These are phyloP conservation scores for Chlamydomonas sphaeroides DNA, from an alignment of 139 green algal genomes.

Conservation along the genomic window DNA sequence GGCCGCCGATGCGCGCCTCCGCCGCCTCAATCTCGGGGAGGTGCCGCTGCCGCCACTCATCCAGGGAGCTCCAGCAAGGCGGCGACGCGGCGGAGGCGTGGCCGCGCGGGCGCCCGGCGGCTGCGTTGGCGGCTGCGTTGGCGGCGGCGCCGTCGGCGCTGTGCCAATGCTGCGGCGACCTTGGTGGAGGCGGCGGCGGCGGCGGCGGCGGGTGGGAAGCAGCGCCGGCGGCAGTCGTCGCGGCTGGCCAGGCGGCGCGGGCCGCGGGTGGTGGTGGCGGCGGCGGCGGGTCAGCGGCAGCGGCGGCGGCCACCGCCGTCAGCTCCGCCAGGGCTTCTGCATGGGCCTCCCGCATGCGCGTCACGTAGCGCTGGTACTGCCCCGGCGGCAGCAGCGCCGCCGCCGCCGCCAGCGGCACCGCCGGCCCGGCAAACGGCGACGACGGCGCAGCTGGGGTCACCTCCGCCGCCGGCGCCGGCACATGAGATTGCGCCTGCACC, in stretches of 20 bases:
- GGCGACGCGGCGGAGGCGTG: neutral
- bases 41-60: slow-evolving; percentile 26
- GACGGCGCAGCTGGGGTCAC: no score
- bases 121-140: neutral
- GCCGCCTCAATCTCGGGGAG: slow-evolving; percentile 1
- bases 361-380: slow-evolving; percentile 19
- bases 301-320: neutral
- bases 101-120: neutral
- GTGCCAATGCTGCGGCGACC: neutral
- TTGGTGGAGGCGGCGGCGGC: no score
- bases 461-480: no score
- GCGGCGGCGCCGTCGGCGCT: neutral
- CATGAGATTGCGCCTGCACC: no score
- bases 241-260: neutral
- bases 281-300: neutral
- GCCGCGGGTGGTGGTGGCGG: neutral
- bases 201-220: neutral
- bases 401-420: slow-evolving; percentile 3
- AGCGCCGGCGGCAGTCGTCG: neutral
- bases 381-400: slow-evolving; percentile 13
- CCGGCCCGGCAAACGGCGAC: neutral
- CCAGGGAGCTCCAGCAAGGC: slow-evolving; percentile 16
- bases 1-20: no score
- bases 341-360: slow-evolving; percentile 25
- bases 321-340: slow-evolving; percentile 29